These are phyloP conservation scores for Suhomyces bribrorum DNA, from an alignment of 1,139 yeast genomes.

Conservation along the genomic window DNA sequence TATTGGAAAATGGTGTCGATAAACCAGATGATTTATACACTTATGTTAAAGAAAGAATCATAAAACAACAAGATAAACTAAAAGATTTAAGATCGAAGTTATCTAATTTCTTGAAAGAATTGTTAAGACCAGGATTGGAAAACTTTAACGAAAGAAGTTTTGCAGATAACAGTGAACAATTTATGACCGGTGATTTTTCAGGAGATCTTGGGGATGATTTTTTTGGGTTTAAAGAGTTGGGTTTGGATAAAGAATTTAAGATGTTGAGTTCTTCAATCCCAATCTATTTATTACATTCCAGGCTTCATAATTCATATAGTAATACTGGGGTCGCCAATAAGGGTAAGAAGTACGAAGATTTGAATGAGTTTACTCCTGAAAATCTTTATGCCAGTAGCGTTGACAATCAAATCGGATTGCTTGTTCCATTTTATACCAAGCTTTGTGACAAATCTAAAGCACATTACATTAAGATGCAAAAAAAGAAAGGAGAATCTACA, in stretches of 20 bases:
- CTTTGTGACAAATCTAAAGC: slow-evolving; percentile 55
- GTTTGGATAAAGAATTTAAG: slow-evolving; percentile 92
- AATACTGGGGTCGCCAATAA: slow-evolving; percentile 45
- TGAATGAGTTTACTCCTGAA: slow-evolving; percentile 52
- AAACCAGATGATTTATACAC: slow-evolving; percentile 76
- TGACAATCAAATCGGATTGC: slow-evolving; percentile 55
- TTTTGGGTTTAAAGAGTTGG: slow-evolving; percentile 93
- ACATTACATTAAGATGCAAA: slow-evolving; percentile 49
- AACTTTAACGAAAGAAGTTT: slow-evolving; percentile 74
- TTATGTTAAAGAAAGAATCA: slow-evolving; percentile 71
- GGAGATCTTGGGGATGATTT: slow-evolving; percentile 93
- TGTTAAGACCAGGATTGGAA: slow-evolving; percentile 82
- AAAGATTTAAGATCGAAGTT: slow-evolving; percentile 67
- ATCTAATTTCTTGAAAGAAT: slow-evolving; percentile 73
- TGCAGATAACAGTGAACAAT: slow-evolving; percentile 89
- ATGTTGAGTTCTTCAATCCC: slow-evolving; percentile 85
- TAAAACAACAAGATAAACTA: slow-evolving; percentile 69
- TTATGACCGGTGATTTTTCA: slow-evolving; percentile 91
- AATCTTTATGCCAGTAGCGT: slow-evolving; percentile 54
- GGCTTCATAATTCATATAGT: slow-evolving; percentile 57
- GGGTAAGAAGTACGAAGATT: slow-evolving; percentile 61
- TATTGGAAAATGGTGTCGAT: slow-evolving; percentile 82
- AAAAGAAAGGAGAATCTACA: slow-evolving; percentile 52
- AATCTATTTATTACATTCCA: slow-evolving; percentile 79
- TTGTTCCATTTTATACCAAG: slow-evolving; percentile 58